Evolutionary conservation across 1,284 basidiomycete species (phyloP), one percentile per base, ranked within the genome.

Genomic region (Ceratobasidium papillatum): DNA sequence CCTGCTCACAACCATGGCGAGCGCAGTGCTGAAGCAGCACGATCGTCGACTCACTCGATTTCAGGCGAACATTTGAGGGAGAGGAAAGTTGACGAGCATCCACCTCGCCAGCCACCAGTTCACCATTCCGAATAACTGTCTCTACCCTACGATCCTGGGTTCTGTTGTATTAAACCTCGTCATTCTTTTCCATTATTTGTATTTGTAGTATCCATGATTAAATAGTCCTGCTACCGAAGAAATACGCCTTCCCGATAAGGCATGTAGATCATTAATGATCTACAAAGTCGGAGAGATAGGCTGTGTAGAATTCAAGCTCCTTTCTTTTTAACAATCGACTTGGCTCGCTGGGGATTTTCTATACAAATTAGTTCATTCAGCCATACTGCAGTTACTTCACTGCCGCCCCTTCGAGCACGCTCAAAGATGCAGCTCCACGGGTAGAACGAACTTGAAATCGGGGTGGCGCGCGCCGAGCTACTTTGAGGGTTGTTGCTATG

Each of bases 11-110:
- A 7, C 19, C 19, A 3, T 3, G 9, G 45, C 47, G 34, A 52
- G 3, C 45, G 47, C 8, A 49, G n/a, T 2, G 34, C 27, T 9
- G 32, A 51, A 11, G 27, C 32, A 8, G 41, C 47, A 22, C 49
- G 66, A n/a, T 69, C 52, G 17, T 69, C 52, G 38, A 69, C 52
- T 58, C 66, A 69, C 30, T 56, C 66, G 51, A 36, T 52, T 36
- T 43, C 66, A 11, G 38, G 52, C 5, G 52, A 69, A 30, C 38
- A 58, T 43, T 12, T 58, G 22, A 69, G 45, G 36, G 52, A 30
- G 22, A n/a, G 65, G 56, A 27, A 59, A 17, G 27, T 36, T n/a
- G 32, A 43, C 25, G 59, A 43, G 14, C 36, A 32, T 5, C 59
- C 59, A 12, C 59, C 38, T 2, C 59, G 59, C 14, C 59, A 61